phyloP scores from a whole-genome alignment of 208 protist species.

The Crithidia fasciculata region DNA sequence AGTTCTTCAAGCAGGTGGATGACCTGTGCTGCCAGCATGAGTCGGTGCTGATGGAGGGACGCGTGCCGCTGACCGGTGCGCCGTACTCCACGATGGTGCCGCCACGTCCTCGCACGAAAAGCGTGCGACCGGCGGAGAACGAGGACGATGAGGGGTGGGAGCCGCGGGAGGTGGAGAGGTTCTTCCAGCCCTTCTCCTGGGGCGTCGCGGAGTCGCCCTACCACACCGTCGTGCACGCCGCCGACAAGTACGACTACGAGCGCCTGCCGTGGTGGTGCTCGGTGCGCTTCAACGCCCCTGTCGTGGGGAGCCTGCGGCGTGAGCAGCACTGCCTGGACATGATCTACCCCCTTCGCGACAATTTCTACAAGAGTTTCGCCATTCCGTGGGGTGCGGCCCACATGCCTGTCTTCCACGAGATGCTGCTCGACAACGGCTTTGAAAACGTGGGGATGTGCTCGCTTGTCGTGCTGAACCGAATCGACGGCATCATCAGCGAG shows the following conservation, averaged over 20 bases:
- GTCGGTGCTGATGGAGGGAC: constrained; percentile 88
- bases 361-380: constrained; percentile 81
- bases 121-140: constrained; percentile 50
- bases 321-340: constrained; percentile 87
- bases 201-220: constrained; percentile 75
- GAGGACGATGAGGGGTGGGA: constrained; percentile 90
- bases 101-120: constrained; percentile 33
- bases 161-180: constrained; percentile 68
- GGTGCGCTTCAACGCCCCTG: constrained; percentile 73
- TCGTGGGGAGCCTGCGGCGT: constrained; percentile 68
- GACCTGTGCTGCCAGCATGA: constrained; percentile 78
- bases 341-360: constrained; percentile 59
- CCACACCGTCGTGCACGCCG: constrained; percentile 85
- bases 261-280: constrained; percentile 80
- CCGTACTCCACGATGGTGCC: constrained; percentile 82
- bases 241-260: constrained; percentile 90
- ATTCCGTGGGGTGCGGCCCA: constrained; percentile 87
- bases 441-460: constrained; percentile 73
- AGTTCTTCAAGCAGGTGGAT: constrained; percentile 86
- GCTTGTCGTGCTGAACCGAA: constrained; percentile 58
- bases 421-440: constrained; percentile 86
- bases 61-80: constrained; percentile 58
- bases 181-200: constrained; percentile 91
- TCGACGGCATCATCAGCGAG: constrained; percentile 76
- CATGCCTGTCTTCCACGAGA: constrained; percentile 87